Base-by-base conservation (phyloP, 2,329 filamentous ascomycete genomes). In the Metarhizium sp. region DNA sequence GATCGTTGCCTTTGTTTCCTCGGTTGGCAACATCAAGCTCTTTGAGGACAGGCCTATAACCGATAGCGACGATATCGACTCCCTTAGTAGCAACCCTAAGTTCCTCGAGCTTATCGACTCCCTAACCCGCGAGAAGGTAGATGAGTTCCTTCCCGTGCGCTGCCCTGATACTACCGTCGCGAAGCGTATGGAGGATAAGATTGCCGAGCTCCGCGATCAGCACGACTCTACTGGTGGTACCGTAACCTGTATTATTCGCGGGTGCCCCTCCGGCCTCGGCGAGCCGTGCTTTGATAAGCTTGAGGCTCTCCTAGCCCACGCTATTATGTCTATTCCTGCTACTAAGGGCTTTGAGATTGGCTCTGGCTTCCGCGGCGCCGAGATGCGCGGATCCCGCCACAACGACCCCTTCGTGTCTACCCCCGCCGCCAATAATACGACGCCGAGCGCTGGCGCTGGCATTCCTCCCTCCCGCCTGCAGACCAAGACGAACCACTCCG, bases 281-380 rank as follows among this genome's bases (percentile, higher is more conserved):
- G 94, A 97, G 78, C 94, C 92, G 1, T 89, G 84, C 71, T 97
- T 99, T 71, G 90, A 95, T 72, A 97, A 97, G 77, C 80, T 99
- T 48, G 92, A 99, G 76, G 94, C 94, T 8, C 83, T 82, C 69
- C 84, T 99, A 49, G 92, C 84, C 32, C 92, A 97, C 67, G 94
- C 89, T 51, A 97, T 99, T 89, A 81, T 97, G 60, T 90, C 85
- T 68, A 96, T 97, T 64, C 94, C 94, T 5, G 91, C 94, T 3
- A 92, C 88, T 42, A 99, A 97, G 75, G 92, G 88, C 54, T 97
- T 97, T 67, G 92, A 97, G 69, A 86, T 97, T 61, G 94, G 94
- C 54, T 95, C 89, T 53, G 94, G 94, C 13, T 97, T 97, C 70
- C 85, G 80, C 52, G 92, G 94, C 57, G 88, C 87, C 65, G 87